Base-by-base conservation (phyloP, 1,284 basidiomycete genomes). In the Boletus subluridellus region DNA sequence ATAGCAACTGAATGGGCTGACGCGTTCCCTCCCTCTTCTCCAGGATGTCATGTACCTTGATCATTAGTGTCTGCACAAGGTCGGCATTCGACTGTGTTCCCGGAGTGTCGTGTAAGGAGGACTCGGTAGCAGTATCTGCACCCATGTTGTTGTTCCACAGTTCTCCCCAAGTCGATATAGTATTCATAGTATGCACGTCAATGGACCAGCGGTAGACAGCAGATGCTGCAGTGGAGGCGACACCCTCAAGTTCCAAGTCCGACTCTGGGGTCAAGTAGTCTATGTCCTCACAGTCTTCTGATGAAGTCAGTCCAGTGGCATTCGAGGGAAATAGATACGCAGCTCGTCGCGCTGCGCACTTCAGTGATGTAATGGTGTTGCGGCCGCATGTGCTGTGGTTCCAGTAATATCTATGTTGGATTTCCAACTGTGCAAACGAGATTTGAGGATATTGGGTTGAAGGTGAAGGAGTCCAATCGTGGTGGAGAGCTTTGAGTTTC, bases 401-500 rank as follows among this genome's bases (percentile, higher is more conserved):
- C 28, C 35, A 32, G 32, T 38, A 37, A 39, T 30, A n/a, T 26
- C 37, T 37, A 0, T 2, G 1, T 15, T 0, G 3, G 11, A 60
- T 54, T n/a, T 17, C 28, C 0, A 42, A 4, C 1, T 3, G 38
- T n/a, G n/a, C n/a, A n/a, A n/a, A n/a, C n/a, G n/a, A n/a, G n/a
- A n/a, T n/a, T n/a, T n/a, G n/a, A n/a, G n/a, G n/a, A n/a, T n/a
- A n/a, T n/a, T n/a, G n/a, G n/a, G n/a, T n/a, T n/a, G n/a, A n/a
- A n/a, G n/a, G n/a, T n/a, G n/a, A n/a, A 7, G 9, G 1, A 2
- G 9, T 0, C 38, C 38, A 17, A 17, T 8, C 9, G 38, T 39
- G 4, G 6, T 30, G 9, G 14, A 39, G 38, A 51, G 6, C 38
- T 45, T 55, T 58, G 5, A 77, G 65, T 10, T 59, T 60, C 60